A percentile compares a stretch with the other conserved stretches of the same genome.
Conservation (phyloP, 2,329 filamentous ascomycete genomes). For the Fusarium subtropicale region DNA sequence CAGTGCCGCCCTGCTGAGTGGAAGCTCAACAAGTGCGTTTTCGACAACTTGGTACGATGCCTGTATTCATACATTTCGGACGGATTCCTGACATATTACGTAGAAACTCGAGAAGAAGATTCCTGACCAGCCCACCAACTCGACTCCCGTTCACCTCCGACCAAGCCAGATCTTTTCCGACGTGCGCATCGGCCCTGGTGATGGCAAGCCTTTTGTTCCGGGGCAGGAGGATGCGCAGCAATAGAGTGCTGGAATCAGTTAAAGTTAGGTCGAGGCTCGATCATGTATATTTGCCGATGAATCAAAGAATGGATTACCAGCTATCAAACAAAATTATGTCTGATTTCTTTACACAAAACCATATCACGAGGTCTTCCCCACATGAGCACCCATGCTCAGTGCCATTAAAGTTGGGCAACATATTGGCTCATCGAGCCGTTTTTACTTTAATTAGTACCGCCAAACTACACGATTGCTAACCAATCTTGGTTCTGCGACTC, state of each 20-base stretch:
- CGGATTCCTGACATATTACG: slow-evolving; percentile 18
- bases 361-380: neutral
- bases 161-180: slow-evolving; percentile 72
- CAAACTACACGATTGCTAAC: neutral
- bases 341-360: neutral
- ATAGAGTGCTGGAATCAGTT: slow-evolving; percentile 43
- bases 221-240: slow-evolving; percentile 53
- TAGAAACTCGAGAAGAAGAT: slow-evolving; percentile 86
- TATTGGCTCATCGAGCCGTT: neutral
- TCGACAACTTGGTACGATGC: slow-evolving; percentile 85
- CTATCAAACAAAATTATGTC: slow-evolving; percentile 26
- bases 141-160: slow-evolving; percentile 79
- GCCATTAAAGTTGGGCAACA: neutral
- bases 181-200: slow-evolving; percentile 57
- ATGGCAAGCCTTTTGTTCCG: slow-evolving; percentile 58
- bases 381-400: neutral
- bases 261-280: slow-evolving; percentile 38
- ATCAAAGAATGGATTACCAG: slow-evolving; percentile 45
- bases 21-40: slow-evolving; percentile 94
- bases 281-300: slow-evolving; percentile 51
- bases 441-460: neutral
- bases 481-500: neutral
- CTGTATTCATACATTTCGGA: neutral
- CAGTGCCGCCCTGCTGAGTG: slow-evolving; percentile 91
- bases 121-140: slow-evolving; percentile 76